Percentiles rank a stretch among this genome's conserved stretches.
Evolutionary conservation across 805 yeast species (phyloP).

Genomic region (Schwanniomyces pseudopolymorphus): DNA sequence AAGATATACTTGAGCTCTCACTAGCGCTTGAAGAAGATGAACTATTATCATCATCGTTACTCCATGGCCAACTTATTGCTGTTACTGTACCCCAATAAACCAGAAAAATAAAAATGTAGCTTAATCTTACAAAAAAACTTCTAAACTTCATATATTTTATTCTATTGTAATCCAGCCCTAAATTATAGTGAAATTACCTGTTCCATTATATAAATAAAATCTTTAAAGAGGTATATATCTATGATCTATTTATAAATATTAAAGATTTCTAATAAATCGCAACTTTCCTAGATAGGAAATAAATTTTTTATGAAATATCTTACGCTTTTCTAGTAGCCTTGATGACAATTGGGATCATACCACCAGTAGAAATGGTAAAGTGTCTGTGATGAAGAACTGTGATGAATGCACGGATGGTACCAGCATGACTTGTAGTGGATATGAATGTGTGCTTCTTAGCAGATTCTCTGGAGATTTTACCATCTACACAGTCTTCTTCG

Average conservation of each 20-base stretch:
- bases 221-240: background rate
- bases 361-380: conserved; percentile 63
- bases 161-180: background rate
- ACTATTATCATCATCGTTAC: background rate
- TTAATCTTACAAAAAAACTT: background rate
- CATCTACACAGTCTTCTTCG: conserved; percentile 14
- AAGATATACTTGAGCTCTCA: background rate
- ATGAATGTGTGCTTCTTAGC: conserved; percentile 21
- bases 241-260: background rate
- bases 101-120: background rate
- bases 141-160: background rate
- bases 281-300: conserved; percentile 1
- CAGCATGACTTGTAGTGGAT: conserved; percentile 54
- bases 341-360: conserved; percentile 60
- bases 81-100: background rate
- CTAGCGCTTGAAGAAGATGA: background rate
- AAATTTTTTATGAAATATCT: background rate
- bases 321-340: conserved; percentile 31
- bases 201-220: too few relatives aligned
- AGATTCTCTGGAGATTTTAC: conserved; percentile 8
- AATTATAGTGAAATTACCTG: too few relatives aligned
- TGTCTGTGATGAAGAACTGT: conserved; percentile 50
- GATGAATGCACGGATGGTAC: conserved; percentile 47
- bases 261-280: background rate
- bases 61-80: conserved; percentile 6